These are phyloP conservation scores for Bipolaris oryzae DNA, from an alignment of 2,329 filamentous ascomycete species.

Conservation along the genomic window DNA sequence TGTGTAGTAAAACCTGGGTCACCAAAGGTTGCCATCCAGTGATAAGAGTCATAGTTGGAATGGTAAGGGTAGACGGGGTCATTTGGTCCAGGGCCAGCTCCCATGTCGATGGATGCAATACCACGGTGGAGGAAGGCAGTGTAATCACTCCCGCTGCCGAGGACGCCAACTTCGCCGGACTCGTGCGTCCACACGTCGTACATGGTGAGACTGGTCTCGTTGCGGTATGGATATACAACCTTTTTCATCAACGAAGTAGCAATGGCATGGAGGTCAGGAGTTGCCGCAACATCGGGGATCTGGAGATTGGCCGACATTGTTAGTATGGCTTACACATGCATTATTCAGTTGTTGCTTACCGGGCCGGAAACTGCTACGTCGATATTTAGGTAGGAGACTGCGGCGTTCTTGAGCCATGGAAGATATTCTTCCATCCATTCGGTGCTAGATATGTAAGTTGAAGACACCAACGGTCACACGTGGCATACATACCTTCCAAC, in stretches of 20 bases:
- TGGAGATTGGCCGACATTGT: conserved; percentile 43
- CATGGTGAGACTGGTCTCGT: conserved; percentile 49
- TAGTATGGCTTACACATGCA: not conserved
- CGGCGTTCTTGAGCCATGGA: conserved; percentile 53
- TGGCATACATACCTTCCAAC: conserved; percentile 36
- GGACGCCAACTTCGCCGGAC: conserved; percentile 49
- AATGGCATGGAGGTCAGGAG: conserved; percentile 51
- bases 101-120: conserved; percentile 52
- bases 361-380: conserved; percentile 51
- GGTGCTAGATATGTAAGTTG: conserved; percentile 40
- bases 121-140: conserved; percentile 56
- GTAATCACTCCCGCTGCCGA: conserved; percentile 56
- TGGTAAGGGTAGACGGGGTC: conserved; percentile 58
- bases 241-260: conserved; percentile 49
- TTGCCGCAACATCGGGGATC: conserved; percentile 47
- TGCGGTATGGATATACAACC: conserved; percentile 49
- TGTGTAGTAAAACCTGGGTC: conserved; percentile 59
- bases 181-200: conserved; percentile 53
- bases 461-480: not conserved
- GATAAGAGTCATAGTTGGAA: conserved; percentile 55
- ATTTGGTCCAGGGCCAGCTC: conserved; percentile 44
- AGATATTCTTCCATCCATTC: conserved; percentile 59
- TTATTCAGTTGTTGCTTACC: not conserved
- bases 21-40: conserved; percentile 60
- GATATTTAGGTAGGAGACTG: conserved; percentile 59